Percentiles rank a stretch among this genome's conserved stretches.
Conservation (phyloP, 2,329 filamentous ascomycete species). For the Fusarium veterinarium region DNA sequence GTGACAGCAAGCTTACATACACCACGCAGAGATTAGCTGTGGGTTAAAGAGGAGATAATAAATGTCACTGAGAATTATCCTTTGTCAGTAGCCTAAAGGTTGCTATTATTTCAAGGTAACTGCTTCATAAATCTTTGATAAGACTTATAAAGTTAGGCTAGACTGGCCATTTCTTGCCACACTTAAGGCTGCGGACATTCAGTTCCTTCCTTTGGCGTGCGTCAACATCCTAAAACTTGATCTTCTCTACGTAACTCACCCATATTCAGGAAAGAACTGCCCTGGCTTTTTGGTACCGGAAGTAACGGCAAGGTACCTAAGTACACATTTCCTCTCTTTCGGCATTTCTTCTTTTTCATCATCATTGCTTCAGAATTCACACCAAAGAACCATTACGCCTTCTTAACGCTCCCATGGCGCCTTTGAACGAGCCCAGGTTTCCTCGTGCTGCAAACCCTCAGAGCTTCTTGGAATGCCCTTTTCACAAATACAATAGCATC, state of each 20-base stretch:
- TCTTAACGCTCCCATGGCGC: background rate
- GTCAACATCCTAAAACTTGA: fast-evolving
- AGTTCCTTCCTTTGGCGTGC: background rate
- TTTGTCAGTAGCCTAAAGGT: too few relatives aligned
- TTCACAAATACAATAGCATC: background rate
- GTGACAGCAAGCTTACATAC: too few relatives aligned
- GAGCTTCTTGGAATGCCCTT: background rate
- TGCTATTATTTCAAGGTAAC: too few relatives aligned
- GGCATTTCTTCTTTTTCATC: background rate
- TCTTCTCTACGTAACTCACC: background rate
- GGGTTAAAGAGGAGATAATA: too few relatives aligned
- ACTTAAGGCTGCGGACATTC: too few relatives aligned
- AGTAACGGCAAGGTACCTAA: too few relatives aligned
- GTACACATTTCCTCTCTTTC: background rate
- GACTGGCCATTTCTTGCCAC: too few relatives aligned
- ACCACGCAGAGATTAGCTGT: too few relatives aligned
- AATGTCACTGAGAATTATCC: too few relatives aligned
- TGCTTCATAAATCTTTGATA: too few relatives aligned
- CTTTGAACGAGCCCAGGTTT: background rate
- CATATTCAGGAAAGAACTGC: background rate
- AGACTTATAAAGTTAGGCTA: too few relatives aligned
- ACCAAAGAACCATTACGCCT: background rate
- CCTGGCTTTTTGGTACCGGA: background rate
- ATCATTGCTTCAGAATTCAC: background rate
- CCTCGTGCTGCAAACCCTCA: fast-evolving